Evolutionary conservation across 1,284 basidiomycete genomes (phyloP).

Genomic region (Pascua guehoae): DNA sequence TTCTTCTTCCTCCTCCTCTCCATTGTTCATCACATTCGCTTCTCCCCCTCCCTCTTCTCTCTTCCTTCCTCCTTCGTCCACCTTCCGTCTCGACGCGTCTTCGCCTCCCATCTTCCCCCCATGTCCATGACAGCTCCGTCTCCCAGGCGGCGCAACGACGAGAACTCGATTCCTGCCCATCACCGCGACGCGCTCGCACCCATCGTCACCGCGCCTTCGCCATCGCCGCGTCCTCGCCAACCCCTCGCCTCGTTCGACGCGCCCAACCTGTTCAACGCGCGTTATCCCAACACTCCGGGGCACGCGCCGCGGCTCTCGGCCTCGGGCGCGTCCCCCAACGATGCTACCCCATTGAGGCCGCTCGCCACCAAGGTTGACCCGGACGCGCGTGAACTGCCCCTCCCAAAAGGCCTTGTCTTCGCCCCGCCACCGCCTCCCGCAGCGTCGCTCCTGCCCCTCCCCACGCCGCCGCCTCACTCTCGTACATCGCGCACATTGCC

Average conservation of each 20-base stretch:
- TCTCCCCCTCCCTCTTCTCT: not conserved
- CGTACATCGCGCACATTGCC: slow-evolving; percentile 2
- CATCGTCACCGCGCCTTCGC: slow-evolving; percentile 1
- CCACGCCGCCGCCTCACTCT: slow-evolving; percentile 17
- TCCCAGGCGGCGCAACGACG: slow-evolving; percentile 19
- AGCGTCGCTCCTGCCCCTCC: slow-evolving; percentile 8
- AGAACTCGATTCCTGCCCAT: slow-evolving; percentile 17
- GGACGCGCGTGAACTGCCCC: slow-evolving; percentile 18
- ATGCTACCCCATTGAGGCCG: slow-evolving; percentile 16
- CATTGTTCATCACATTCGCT: not conserved
- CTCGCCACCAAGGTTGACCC: slow-evolving; percentile 20
- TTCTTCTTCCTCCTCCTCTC: not conserved
- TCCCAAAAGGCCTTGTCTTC: slow-evolving; percentile 17
- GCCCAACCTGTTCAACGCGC: slow-evolving; percentile 16
- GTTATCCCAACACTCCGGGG: slow-evolving; percentile 14
- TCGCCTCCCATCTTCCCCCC: slow-evolving; percentile 1
- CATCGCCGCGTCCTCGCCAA: slow-evolving; percentile 17
- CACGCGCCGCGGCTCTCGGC: slow-evolving; percentile 8
- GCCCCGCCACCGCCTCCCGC: slow-evolving; percentile 12
- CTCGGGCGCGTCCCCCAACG: slow-evolving; percentile 9
- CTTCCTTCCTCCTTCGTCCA: not conserved
- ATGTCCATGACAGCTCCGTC: slow-evolving; percentile 14
- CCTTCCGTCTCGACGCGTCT: not conserved
- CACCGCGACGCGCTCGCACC: slow-evolving; percentile 5
- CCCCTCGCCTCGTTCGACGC: slow-evolving; percentile 17